These are phyloP conservation scores for Geotrichum restrictum DNA, from an alignment of 1,139 yeast genomes.

Conservation along the genomic window DNA sequence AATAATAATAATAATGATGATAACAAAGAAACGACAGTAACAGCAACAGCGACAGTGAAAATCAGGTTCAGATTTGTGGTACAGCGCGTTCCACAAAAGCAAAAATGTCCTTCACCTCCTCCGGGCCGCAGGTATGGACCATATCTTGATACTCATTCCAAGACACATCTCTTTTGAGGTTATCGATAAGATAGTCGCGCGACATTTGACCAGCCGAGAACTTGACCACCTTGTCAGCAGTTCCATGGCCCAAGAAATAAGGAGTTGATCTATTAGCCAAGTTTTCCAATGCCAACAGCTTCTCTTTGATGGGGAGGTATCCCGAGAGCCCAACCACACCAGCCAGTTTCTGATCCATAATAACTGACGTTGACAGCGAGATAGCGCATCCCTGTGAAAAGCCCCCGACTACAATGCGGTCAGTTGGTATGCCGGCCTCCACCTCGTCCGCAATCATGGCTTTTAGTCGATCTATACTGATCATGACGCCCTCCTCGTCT, in stretches of 20 bases:
- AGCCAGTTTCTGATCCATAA: constrained; percentile 59
- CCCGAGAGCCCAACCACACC: constrained; percentile 81
- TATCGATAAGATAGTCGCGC: constrained; percentile 33
- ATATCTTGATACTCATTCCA: constrained; percentile 63
- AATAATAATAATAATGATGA: too few species aligned
- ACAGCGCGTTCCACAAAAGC: constrained; percentile 45
- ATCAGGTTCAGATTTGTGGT: constrained; percentile 22
- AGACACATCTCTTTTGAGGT: constrained; percentile 53
- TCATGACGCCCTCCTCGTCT: constrained; percentile 63
- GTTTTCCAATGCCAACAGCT: constrained; percentile 30
- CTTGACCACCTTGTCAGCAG: constrained; percentile 63
- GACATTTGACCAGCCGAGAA: constrained; percentile 50
- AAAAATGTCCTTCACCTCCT: constrained; percentile 59
- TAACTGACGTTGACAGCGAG: constrained; percentile 49
- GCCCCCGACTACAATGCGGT: constrained; percentile 81
- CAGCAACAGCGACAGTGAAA: neutral
- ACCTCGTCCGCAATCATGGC: constrained; percentile 59
- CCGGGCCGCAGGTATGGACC: constrained; percentile 65
- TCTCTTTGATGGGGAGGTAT: constrained; percentile 55
- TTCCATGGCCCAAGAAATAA: constrained; percentile 86
- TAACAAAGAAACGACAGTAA: too few species aligned
- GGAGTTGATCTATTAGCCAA: constrained; percentile 61
- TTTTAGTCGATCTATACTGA: constrained; percentile 52
- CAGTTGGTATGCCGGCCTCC: constrained; percentile 59
- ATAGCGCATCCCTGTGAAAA: constrained; percentile 93